Evolutionary conservation across 2,329 filamentous ascomycete genomes (phyloP).

Genomic region (Aspergillus aculeatinus): DNA sequence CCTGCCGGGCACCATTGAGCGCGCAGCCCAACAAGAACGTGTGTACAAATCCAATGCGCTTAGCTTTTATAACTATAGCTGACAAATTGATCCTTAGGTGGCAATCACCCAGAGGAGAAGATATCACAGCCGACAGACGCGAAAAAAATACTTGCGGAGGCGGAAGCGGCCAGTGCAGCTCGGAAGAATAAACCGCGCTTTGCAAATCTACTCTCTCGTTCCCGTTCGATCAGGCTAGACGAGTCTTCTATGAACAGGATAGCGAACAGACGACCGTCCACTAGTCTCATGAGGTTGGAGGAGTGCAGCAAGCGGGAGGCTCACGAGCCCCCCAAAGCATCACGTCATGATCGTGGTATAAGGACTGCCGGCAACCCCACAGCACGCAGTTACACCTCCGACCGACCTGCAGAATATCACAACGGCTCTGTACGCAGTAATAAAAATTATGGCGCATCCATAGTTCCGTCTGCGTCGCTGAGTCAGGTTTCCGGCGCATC

Average conservation of each 20-base stretch:
- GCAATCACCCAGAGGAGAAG: conserved; percentile 22
- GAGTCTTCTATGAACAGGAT: conserved; percentile 37
- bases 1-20: conserved; percentile 34
- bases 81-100: conserved; percentile 20
- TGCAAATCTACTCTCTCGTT: conserved; percentile 45
- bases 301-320: conserved; percentile 36
- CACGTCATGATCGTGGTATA: conserved; percentile 66
- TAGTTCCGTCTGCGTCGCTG: conserved; percentile 48
- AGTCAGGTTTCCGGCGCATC: conserved; percentile 56
- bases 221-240: conserved; percentile 46
- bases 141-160: conserved; percentile 30
- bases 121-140: conserved; percentile 21
- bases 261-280: conserved; percentile 39
- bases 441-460: conserved; percentile 33
- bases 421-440: conserved; percentile 35
- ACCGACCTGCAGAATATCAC: conserved; percentile 52
- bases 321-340: conserved; percentile 57
- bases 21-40: conserved; percentile 31
- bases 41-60: conserved; percentile 8
- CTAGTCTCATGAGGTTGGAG: conserved; percentile 39
- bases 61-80: background rate
- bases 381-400: conserved; percentile 69
- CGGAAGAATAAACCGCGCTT: conserved; percentile 48
- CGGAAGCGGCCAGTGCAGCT: conserved; percentile 26
- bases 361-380: conserved; percentile 66